phyloP scores from a whole-genome alignment of 192 early-diverging fungal species.

The Rhizoclosmatium globosum region DNA sequence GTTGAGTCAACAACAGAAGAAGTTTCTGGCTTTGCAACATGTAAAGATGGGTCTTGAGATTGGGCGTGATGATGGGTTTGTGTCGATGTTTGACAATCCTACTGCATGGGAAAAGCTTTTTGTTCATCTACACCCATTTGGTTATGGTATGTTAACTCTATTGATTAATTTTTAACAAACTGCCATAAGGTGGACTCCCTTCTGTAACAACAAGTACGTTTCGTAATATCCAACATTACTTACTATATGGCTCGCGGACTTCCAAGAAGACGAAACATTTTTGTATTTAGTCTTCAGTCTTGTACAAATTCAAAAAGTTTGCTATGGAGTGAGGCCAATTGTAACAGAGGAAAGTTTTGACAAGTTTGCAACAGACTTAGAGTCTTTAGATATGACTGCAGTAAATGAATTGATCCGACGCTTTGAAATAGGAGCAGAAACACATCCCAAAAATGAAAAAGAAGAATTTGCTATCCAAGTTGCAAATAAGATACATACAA shows the following conservation, averaged over 20 bases:
- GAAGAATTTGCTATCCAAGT: not conserved
- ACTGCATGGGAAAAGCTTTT: not conserved
- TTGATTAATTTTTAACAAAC: too few species aligned
- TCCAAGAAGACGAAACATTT: not conserved
- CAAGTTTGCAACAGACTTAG: not conserved
- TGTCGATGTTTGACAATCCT: not conserved
- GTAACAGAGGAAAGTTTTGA: not conserved
- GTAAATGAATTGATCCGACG: not conserved
- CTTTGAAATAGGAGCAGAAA: too few species aligned
- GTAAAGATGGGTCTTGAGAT: not conserved
- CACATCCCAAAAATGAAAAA: too few species aligned
- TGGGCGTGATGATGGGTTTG: not conserved
- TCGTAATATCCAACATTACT: not conserved
- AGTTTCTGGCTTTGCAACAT: not conserved
- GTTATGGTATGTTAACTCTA: not conserved
- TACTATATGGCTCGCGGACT: not conserved
- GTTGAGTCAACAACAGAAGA: not conserved
- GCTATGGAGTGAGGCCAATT: not conserved
- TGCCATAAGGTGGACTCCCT: too few species aligned
- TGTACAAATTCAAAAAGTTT: not conserved
- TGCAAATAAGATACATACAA: not conserved
- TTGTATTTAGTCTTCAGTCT: not conserved
- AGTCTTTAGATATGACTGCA: not conserved
- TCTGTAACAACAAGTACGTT: not conserved
- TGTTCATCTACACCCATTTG: not conserved